phyloP scores from a whole-genome alignment of 23 red algal species.

The Chondrus crispus region DNA sequence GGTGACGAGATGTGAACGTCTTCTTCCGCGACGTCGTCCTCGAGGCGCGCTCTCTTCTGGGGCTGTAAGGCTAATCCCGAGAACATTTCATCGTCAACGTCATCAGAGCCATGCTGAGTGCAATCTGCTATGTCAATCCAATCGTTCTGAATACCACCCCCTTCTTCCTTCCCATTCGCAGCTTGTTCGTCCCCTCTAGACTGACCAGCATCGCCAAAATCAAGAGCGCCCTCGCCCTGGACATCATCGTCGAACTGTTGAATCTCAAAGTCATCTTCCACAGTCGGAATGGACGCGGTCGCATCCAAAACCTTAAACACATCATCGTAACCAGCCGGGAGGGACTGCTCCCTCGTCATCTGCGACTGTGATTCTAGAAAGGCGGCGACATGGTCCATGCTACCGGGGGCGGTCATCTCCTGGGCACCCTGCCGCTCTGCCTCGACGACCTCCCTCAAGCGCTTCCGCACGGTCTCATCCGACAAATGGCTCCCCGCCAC shows the following conservation, averaged over 20 bases:
- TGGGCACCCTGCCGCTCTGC: too few relatives aligned
- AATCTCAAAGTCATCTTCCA: constrained; percentile 10
- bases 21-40: too few relatives aligned
- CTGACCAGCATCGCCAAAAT: constrained; percentile 21
- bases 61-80: too few relatives aligned
- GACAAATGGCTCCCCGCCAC: constrained; percentile 44
- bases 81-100: background rate
- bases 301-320: constrained; percentile 29
- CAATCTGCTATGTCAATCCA: constrained; percentile 59
- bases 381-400: too few relatives aligned
- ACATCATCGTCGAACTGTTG: constrained; percentile 26
- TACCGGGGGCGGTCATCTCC: too few relatives aligned
- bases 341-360: too few relatives aligned
- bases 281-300: background rate
- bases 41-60: too few relatives aligned
- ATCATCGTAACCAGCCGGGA: constrained; percentile 21
- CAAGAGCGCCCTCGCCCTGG: constrained; percentile 7
- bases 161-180: constrained; percentile 28
- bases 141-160: constrained; percentile 10
- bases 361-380: too few relatives aligned
- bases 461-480: background rate
- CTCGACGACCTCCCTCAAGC: background rate
- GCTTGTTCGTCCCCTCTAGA: background rate
- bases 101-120: constrained; percentile 26
- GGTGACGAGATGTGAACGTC: too few relatives aligned